Conservation (phyloP, 2,329 filamentous ascomycete genomes). For the Colletotrichum phormii region DNA sequence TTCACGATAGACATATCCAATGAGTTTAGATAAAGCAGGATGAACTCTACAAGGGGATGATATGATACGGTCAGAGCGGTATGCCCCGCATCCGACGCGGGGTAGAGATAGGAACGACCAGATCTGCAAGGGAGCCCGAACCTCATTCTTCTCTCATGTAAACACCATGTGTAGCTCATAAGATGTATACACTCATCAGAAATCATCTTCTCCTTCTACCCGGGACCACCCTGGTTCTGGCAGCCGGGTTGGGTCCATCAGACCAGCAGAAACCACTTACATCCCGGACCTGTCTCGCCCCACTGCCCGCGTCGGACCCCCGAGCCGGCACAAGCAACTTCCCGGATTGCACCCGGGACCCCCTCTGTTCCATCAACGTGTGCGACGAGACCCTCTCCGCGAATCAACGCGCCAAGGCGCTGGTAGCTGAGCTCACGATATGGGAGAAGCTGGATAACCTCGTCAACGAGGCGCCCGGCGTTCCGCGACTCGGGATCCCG, state of each 20-base stretch:
- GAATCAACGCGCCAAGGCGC: conserved; percentile 55
- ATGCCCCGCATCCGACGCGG: conserved; percentile 12
- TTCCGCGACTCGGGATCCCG: conserved; percentile 66
- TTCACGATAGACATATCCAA: background rate
- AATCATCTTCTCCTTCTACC: background rate
- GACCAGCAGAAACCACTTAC: conserved; percentile 10
- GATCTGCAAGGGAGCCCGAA: background rate
- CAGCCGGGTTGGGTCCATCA: background rate
- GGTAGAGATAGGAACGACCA: background rate
- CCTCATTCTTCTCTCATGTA: background rate
- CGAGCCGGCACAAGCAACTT: conserved; percentile 1
- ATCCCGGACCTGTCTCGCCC: conserved; percentile 10
- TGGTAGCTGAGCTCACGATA: conserved; percentile 62
- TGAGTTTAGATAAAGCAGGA: background rate
- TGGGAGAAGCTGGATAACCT: conserved; percentile 66
- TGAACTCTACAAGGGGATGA: background rate
- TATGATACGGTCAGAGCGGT: background rate
- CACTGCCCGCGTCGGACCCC: background rate
- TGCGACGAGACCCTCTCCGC: conserved; percentile 58
- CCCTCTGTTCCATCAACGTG: conserved; percentile 49
- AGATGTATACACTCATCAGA: background rate
- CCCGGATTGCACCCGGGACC: conserved; percentile 43
- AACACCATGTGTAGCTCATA: background rate
- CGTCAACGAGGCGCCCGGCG: conserved; percentile 55
- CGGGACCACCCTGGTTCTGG: background rate